phyloP scores from a whole-genome alignment of 2,329 filamentous ascomycete genomes.

The Stagonosporopsis rhizophila region DNA sequence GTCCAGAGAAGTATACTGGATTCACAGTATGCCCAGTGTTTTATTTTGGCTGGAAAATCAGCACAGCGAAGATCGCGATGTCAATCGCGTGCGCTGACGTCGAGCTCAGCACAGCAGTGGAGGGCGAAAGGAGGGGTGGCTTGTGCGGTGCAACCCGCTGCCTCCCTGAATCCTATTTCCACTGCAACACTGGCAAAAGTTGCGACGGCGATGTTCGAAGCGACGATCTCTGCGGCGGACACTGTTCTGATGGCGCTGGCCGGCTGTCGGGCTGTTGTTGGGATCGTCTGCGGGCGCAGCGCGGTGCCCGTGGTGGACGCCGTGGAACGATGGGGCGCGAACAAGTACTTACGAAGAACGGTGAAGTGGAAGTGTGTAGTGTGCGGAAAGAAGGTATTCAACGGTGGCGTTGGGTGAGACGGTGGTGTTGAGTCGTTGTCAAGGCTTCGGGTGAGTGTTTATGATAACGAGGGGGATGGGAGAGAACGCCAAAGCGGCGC shows the following conservation, averaged over 20 bases:
- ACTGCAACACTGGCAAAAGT: conserved; percentile 21
- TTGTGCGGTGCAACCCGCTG: conserved; percentile 30
- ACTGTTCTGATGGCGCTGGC: conserved; percentile 28
- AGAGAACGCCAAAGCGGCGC: conserved; percentile 16
- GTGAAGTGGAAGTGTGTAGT: conserved; percentile 19
- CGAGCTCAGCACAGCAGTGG: conserved; percentile 22
- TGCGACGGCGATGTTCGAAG: conserved; percentile 15
- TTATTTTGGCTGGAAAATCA: background rate
- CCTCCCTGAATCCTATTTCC: conserved; percentile 20
- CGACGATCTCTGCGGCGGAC: conserved; percentile 19
- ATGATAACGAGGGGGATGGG: conserved; percentile 17
- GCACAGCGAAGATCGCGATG: background rate
- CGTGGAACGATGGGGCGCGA: conserved; percentile 37
- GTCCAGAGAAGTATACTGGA: background rate
- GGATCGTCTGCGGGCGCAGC: conserved; percentile 36
- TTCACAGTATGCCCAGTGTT: background rate
- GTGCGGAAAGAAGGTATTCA: conserved; percentile 22
- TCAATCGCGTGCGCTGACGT: conserved; percentile 31
- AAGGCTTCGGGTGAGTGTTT: conserved; percentile 32
- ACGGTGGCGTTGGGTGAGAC: conserved; percentile 27
- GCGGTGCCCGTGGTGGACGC: conserved; percentile 33
- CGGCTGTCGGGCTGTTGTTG: conserved; percentile 19
- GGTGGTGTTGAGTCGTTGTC: conserved; percentile 28
- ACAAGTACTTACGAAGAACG: conserved; percentile 42
- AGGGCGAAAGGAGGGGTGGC: conserved; percentile 42